A percentile compares a stretch with the other conserved stretches of the same genome.
Conservation (phyloP, 768 basidiomycete genomes). For the Pleurotus cornucopiae region DNA sequence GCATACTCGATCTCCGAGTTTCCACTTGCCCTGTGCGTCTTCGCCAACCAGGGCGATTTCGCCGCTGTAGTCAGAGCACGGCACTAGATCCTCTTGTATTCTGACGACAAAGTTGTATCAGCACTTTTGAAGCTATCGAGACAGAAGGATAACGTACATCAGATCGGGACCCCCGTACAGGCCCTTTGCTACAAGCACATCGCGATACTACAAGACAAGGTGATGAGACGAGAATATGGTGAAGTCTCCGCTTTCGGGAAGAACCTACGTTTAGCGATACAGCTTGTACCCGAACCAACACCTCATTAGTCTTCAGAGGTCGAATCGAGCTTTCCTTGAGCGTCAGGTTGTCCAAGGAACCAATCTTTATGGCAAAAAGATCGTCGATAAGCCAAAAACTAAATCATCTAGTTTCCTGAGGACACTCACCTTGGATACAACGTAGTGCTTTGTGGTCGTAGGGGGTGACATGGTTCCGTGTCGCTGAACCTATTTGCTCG, state of each 20-base stretch:
- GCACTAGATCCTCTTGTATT: slow-evolving; percentile 24
- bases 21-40: slow-evolving; percentile 40
- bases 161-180: slow-evolving; percentile 23
- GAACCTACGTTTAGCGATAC: slow-evolving; percentile 47
- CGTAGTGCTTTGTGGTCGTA: slow-evolving; percentile 15
- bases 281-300: slow-evolving; percentile 51
- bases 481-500: no score
- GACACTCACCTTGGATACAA: slow-evolving; percentile 14
- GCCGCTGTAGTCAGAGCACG: slow-evolving; percentile 52
- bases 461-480: not conserved
- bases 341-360: slow-evolving; percentile 20
- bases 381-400: not conserved
- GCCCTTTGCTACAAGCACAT: slow-evolving; percentile 37
- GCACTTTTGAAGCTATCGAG: not conserved
- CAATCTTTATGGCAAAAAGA: slow-evolving; percentile 10
- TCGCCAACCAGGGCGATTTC: slow-evolving; percentile 46
- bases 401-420: not conserved
- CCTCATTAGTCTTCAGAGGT: slow-evolving; percentile 39
- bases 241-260: not conserved
- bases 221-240: not conserved
- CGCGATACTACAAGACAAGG: slow-evolving; percentile 36
- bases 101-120: not conserved
- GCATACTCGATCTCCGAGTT: slow-evolving; percentile 51
- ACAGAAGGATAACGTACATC: slow-evolving; percentile 17
- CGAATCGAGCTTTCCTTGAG: slow-evolving; percentile 21